A percentile compares a stretch with the other conserved stretches of the same genome.
Evolutionary conservation across 306 rosid genomes (phyloP).

Genomic region (Quercus wislizeni): DNA sequence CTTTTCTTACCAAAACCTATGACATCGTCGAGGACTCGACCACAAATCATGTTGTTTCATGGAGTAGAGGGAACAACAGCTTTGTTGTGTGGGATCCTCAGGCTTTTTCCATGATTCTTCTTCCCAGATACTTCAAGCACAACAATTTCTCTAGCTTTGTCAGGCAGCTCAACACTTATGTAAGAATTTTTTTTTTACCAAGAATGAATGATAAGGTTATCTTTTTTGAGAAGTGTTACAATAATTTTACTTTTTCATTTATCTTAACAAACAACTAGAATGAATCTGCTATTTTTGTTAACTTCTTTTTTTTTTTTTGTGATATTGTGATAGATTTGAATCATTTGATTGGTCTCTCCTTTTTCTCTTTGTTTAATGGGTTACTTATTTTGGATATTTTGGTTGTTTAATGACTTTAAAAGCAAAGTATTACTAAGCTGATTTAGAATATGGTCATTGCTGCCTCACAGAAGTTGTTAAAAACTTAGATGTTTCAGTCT

Average conservation of each 20-base stretch:
- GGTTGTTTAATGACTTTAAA: conserved; percentile 24
- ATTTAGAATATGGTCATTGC: background rate
- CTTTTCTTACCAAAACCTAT: conserved; percentile 81
- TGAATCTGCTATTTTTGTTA: background rate
- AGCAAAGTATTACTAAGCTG: background rate
- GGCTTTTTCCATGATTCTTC: conserved; percentile 54
- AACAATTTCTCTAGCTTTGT: conserved; percentile 93
- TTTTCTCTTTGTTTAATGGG: conserved; percentile 9
- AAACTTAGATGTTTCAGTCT: background rate
- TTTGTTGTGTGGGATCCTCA: conserved; percentile 87
- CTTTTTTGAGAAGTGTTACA: background rate
- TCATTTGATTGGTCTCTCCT: conserved; percentile 13
- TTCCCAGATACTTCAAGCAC: conserved; percentile 91
- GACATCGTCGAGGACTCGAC: conserved; percentile 74
- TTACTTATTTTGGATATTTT: conserved; percentile 13
- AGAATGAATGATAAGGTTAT: background rate
- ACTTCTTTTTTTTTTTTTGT: background rate
- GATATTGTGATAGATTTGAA: conserved; percentile 14
- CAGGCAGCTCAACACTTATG: conserved; percentile 93
- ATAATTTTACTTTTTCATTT: conserved; percentile 11
- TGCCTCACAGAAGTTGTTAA: background rate
- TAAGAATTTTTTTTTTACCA: conserved; percentile 26
- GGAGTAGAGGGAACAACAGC: conserved; percentile 81
- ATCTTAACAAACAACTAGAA: conserved; percentile 21
- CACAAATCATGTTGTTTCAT: conserved; percentile 65